Percentiles rank a stretch among this genome's conserved stretches.
phyloP scores from a whole-genome alignment of 2,329 filamentous ascomycete species.

The Fusarium sp. region DNA sequence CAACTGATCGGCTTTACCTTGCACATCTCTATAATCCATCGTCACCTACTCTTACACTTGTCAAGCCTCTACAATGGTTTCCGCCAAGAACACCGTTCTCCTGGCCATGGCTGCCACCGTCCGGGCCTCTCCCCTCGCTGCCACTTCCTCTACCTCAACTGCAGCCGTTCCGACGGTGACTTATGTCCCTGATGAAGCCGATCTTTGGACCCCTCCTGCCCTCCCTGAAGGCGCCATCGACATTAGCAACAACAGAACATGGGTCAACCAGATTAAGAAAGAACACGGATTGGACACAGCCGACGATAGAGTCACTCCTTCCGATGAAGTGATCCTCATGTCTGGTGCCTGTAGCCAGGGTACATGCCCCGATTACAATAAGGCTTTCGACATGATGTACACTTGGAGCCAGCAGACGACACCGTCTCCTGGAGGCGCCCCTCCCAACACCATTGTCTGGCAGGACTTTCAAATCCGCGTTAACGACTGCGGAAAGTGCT shows the following conservation, averaged over 20 bases:
- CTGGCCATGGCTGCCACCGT: neutral
- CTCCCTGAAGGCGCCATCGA: neutral
- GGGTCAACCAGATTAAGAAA: neutral
- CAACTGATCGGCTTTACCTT: neutral
- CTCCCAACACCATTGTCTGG: neutral
- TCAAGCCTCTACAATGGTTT: neutral
- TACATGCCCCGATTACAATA: neutral
- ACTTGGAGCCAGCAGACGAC: neutral
- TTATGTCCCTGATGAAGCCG: neutral
- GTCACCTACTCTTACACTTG: neutral
- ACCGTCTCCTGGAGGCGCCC: neutral
- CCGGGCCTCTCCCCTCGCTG: neutral
- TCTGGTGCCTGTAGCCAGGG: neutral
- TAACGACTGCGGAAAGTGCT: neutral
- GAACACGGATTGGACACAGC: neutral
- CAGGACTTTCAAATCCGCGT: neutral
- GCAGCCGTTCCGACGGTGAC: neutral
- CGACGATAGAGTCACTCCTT: neutral
- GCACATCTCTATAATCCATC: neutral
- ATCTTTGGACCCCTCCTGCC: neutral
- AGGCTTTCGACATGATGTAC: neutral
- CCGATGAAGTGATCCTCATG: neutral
- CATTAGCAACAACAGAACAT: neutral
- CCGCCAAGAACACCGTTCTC: neutral
- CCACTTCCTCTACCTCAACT: neutral